Conservation (phyloP, 2,329 filamentous ascomycete genomes). For the Colletotrichum chlorophyti region DNA sequence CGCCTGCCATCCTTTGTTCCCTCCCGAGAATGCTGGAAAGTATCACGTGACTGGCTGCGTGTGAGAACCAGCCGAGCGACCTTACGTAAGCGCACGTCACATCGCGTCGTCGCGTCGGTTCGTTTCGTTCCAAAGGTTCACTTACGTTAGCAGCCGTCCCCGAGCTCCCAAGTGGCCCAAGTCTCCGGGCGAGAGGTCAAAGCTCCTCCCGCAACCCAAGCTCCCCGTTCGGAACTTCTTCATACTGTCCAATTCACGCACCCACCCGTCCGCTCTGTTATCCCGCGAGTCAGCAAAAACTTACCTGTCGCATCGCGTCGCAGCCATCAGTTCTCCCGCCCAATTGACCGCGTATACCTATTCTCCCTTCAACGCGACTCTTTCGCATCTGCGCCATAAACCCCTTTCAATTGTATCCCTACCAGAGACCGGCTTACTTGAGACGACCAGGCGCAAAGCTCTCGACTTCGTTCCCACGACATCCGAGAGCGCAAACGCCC, state of each 20-base stretch:
- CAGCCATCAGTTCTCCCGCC: neutral
- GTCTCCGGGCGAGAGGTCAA: too few species aligned
- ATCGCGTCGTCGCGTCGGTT: slow-evolving; percentile 10
- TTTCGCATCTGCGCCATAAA: too few species aligned
- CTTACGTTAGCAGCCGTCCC: slow-evolving; percentile 7
- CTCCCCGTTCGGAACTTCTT: neutral
- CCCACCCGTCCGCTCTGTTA: too few species aligned
- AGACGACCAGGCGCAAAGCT: slow-evolving; percentile 6
- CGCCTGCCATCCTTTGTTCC: too few species aligned
- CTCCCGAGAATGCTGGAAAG: too few species aligned
- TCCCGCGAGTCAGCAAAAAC: neutral
- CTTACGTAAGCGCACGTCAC: neutral
- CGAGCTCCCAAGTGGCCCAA: too few species aligned
- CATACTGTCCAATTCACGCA: neutral
- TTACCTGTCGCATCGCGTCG: neutral
- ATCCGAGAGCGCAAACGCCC: slow-evolving; percentile 4
- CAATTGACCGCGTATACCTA: neutral
- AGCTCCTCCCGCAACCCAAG: slow-evolving; percentile 17
- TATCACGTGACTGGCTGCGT: too few species aligned
- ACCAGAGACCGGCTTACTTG: neutral
- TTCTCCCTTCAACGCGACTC: too few species aligned
- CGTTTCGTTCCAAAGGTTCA: too few species aligned
- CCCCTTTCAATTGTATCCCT: neutral
- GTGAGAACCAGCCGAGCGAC: too few species aligned
- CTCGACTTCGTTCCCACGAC: neutral